phyloP scores from a whole-genome alignment of 352 stramenopile species.

The Phytophthora sp. region DNA sequence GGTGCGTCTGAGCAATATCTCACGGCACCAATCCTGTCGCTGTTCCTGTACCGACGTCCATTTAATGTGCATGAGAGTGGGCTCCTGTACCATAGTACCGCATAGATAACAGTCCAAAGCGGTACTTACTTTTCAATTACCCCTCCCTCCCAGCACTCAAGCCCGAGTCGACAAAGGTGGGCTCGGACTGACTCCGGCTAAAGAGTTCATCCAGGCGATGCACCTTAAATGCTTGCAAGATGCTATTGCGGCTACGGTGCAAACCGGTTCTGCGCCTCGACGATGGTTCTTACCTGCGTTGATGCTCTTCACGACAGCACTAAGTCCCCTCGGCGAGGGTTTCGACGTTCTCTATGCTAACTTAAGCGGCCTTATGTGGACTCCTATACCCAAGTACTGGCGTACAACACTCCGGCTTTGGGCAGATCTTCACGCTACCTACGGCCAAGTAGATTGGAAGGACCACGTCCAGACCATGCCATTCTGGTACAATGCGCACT shows the following conservation, averaged over 20 bases:
- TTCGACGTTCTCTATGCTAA: slow-evolving; percentile 1
- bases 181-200: not conserved
- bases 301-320: not conserved
- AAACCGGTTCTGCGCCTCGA: not conserved
- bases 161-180: not conserved
- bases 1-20: no score
- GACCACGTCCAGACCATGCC: not conserved
- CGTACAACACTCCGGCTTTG: not conserved
- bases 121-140: no score
- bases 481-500: slow-evolving; percentile 10
- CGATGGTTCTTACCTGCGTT: not conserved
- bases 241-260: not conserved
- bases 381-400: not conserved
- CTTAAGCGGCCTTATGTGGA: not conserved
- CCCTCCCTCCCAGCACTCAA: no score
- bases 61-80: no score
- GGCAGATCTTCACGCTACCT: not conserved
- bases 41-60: no score
- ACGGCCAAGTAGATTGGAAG: not conserved
- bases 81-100: no score
- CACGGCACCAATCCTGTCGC: no score
- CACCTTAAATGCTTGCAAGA: not conserved
- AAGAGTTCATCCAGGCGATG: not conserved
- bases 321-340: not conserved
- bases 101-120: no score